Evolutionary conservation across 495 filamentous ascomycete genomes (phyloP), one percentile per base, ranked within the genome.

Genomic region (Lasiosphaeria miniovina): DNA sequence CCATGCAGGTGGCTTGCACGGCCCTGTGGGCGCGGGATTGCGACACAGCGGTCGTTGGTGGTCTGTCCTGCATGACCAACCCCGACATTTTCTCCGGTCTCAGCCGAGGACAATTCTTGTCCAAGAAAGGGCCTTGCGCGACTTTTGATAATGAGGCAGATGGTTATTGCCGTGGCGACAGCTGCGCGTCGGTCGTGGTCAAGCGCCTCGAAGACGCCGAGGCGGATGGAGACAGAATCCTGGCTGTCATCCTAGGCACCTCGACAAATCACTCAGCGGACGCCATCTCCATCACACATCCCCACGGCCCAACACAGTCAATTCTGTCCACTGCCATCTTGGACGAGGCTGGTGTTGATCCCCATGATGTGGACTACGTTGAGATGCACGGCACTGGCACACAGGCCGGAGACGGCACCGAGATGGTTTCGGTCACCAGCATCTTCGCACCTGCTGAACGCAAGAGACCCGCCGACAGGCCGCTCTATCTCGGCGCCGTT

Each of bases 381-480:
- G 90, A 95, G 68, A 91, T 92, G 84, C 90, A 95, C 68, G 90
- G 90, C n/a, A 94, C 90, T 0, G 90, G 90, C 8, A 93, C 90
- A 0, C 89, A 91, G 67, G 89, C 88, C 17, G 90, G 90, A 9
- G 90, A 95, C 70, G 85, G 83, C 0, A 86, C 84, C 0, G 90
- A 95, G 70, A 90, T 93, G 87, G 72, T 79, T 38, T 90, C 88
- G 9, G 88, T 94, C 40, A 84, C 86, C 14, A 87, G 87, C 60
- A 80, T 89, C 17, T 98, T 97, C 64, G 93, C 93, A 8, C 89
- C 91, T 2, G 78, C 77, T 17, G 74, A 86, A 65, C 80, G 85
- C 34, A 76, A 80, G 62, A 83, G 92, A 50, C 81, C 81, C 4
- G 78, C 82, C 1, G 84, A 87, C 45, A 84, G 89, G 67, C 85